Percentiles rank a stretch among this genome's conserved stretches.
These are phyloP conservation scores for Ganoderma meredithae DNA, from an alignment of 1,284 basidiomycete genomes.

Conservation along the genomic window DNA sequence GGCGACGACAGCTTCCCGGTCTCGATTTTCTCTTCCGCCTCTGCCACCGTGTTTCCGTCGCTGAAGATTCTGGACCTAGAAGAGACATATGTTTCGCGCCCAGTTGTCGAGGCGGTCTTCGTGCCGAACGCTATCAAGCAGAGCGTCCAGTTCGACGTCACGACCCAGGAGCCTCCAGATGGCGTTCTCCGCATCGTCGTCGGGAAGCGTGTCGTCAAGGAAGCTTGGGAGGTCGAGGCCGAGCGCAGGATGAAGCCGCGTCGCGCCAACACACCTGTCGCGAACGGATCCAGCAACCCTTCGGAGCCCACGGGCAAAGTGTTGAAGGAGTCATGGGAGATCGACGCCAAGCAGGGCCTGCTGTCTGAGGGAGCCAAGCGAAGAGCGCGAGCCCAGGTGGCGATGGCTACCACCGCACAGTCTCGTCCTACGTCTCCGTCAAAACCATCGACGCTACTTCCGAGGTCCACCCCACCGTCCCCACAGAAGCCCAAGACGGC, in stretches of 20 bases:
- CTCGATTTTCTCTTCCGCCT: constrained; percentile 45
- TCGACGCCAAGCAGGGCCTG: constrained; percentile 46
- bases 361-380: constrained; percentile 44
- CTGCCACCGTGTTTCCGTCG: constrained; percentile 50
- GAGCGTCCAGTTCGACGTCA: constrained; percentile 60
- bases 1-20: constrained; percentile 64
- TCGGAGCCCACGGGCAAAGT: constrained; percentile 17
- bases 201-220: constrained; percentile 72
- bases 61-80: constrained; percentile 68
- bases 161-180: constrained; percentile 57
- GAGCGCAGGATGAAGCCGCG: constrained; percentile 57
- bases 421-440: constrained; percentile 26
- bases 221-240: constrained; percentile 79
- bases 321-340: constrained; percentile 46
- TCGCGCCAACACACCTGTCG: constrained; percentile 10
- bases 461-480: constrained; percentile 24
- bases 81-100: constrained; percentile 62
- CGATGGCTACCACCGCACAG: constrained; percentile 19
- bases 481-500: constrained; percentile 19
- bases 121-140: constrained; percentile 44
- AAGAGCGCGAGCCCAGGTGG: constrained; percentile 39
- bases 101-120: constrained; percentile 54
- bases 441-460: constrained; percentile 18
- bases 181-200: constrained; percentile 64
- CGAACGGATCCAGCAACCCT: constrained; percentile 4